Percentiles rank a stretch among this genome's conserved stretches.
These are phyloP conservation scores for Eudorina sp. DNA, from an alignment of 139 green algal species.

Conservation along the genomic window DNA sequence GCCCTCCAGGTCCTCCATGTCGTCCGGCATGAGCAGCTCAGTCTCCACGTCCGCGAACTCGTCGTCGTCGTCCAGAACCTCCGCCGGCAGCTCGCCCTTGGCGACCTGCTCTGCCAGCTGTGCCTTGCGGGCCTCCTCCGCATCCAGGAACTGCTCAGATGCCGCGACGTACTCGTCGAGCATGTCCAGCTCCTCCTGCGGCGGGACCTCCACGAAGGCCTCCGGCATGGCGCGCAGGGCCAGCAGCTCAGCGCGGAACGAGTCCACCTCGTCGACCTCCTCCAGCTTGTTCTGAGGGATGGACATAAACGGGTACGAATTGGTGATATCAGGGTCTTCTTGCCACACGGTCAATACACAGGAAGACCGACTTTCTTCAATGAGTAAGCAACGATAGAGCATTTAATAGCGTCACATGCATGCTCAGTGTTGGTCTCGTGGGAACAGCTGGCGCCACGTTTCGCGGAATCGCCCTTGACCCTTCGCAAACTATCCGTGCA, in stretches of 20 bases:
- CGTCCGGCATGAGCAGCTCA: constrained; percentile 42
- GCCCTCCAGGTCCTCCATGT: constrained; percentile 19
- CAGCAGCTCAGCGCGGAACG: constrained; percentile 17
- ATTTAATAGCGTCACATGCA: no score
- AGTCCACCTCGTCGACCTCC: constrained; percentile 20
- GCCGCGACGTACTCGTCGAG: constrained; percentile 54
- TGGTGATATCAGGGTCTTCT: no score
- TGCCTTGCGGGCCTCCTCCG: constrained; percentile 49
- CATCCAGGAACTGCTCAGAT: constrained; percentile 45
- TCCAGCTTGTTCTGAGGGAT: constrained; percentile 41
- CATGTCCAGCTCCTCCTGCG: constrained; percentile 50
- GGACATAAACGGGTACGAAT: no score
- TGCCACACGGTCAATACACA: no score
- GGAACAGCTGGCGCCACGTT: no score
- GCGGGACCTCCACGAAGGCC: constrained; percentile 23
- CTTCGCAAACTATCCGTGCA: no score
- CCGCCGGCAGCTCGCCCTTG: constrained; percentile 46
- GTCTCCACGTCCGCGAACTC: constrained; percentile 52
- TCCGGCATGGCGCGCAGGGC: constrained; percentile 42
- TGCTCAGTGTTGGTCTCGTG: no score
- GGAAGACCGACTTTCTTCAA: no score
- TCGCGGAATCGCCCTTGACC: no score
- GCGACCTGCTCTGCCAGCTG: constrained; percentile 10
- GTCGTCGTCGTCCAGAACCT: constrained; percentile 58
- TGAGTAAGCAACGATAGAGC: no score